Evolutionary conservation across 768 basidiomycete species (phyloP), one percentile per base, ranked within the genome.

Genomic region (Agaricus blazei): DNA sequence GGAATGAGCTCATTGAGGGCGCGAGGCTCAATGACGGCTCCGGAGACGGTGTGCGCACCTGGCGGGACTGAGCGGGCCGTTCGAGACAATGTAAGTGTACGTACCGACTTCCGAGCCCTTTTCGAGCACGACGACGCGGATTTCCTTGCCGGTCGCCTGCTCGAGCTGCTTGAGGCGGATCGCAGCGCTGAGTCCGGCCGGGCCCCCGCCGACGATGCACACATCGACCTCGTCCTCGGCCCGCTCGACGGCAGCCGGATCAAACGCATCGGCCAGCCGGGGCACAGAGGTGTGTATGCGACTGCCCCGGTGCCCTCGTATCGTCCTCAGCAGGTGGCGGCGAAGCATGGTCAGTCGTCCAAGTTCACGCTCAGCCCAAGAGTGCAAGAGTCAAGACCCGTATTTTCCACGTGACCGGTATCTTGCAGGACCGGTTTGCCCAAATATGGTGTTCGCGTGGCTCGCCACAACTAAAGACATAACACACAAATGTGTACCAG

Each of bases 11-110:
- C 94, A 58, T 95, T 81, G 34, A 99, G 78, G 2, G 95, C 93
- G 14, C 86, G 79, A 3, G 97, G 90, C 68, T 99, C 96, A 51
- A 99, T 81, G 52, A 98, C 95, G 0, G 95, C 93, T 9, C 96
- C 97, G 9, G 93, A 97, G 29, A 99, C 82, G 58, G 96, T 93
- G 68, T 99, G 96, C 0, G 94, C 83, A 47, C 96, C 93, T 95
- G 60, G 3, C 48, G 19, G 27, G 41, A 44, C 29, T n/a, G 23
- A 12, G 36, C 6, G 3, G 19, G 34, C n/a, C 31, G 11, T 28
- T 29, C 47, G 31, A 26, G n/a, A 49, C 4, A 43, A 14, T 12
- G 11, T 11, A 7, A 28, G 44, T 42, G 3, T 1, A 53, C 49
- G 50, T 34, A 90, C 93, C 96, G 40, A 93, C 82, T 80, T 98